phyloP scores from a whole-genome alignment of 768 basidiomycete species.

The Amanita rubescens region DNA sequence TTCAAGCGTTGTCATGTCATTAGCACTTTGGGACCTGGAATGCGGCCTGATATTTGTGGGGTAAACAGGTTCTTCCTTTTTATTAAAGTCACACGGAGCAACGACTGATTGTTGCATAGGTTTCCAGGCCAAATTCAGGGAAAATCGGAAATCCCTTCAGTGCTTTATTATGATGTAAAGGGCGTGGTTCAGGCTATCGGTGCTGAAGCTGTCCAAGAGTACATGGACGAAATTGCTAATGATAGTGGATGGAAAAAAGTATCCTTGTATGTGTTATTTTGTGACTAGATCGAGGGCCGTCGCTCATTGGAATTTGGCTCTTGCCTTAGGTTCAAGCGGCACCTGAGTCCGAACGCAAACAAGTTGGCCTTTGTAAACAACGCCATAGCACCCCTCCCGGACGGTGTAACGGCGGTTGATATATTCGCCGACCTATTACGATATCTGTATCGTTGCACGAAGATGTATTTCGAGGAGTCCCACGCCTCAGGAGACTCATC shows the following conservation, averaged over 20 bases:
- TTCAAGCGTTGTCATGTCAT: neutral
- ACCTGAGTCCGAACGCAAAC: slow-evolving; percentile 12
- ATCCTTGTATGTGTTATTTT: slow-evolving; percentile 29
- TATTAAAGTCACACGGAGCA: too few species aligned
- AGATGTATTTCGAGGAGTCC: slow-evolving; percentile 31
- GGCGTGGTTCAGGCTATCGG: slow-evolving; percentile 30
- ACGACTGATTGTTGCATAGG: slow-evolving; percentile 2
- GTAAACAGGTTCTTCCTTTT: too few species aligned
- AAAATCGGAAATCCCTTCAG: slow-evolving; percentile 28
- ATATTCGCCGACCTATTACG: slow-evolving; percentile 33
- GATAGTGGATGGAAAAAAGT: slow-evolving; percentile 34
- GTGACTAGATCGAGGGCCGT: neutral
- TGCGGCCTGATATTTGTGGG: slow-evolving; percentile 21
- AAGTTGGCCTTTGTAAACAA: slow-evolving; percentile 11
- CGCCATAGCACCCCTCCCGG: slow-evolving; percentile 31
- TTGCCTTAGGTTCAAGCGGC: slow-evolving; percentile 15
- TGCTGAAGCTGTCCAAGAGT: slow-evolving; percentile 31
- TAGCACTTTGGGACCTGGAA: slow-evolving; percentile 28
- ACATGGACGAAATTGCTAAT: slow-evolving; percentile 26
- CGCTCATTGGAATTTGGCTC: neutral
- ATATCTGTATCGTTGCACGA: slow-evolving; percentile 31
- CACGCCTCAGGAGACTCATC: slow-evolving; percentile 26
- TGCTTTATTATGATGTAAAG: slow-evolving; percentile 32
- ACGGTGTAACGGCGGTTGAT: slow-evolving; percentile 22
- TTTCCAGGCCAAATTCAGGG: slow-evolving; percentile 21